These are phyloP conservation scores for Mortierella hygrophila DNA, from an alignment of 192 early-diverging fungal genomes.

Conservation along the genomic window DNA sequence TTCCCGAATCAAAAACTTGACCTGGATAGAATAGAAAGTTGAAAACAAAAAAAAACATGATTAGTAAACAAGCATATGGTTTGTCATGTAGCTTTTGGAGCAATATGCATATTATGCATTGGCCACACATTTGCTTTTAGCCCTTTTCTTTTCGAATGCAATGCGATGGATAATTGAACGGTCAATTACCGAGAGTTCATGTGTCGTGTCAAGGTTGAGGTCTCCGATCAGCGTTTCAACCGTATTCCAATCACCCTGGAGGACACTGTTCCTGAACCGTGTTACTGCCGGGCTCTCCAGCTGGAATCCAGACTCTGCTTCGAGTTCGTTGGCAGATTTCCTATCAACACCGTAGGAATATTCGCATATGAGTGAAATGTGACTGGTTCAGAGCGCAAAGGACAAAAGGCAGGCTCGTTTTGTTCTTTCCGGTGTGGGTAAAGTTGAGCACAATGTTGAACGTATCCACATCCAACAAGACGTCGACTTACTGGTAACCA, in stretches of 20 bases:
- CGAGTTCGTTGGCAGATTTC: conserved; percentile 75
- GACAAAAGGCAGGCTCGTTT: not conserved
- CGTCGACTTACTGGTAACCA: conserved; percentile 75
- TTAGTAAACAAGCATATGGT: not conserved
- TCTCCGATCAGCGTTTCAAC: conserved; percentile 71
- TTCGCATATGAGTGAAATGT: not conserved
- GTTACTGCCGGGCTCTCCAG: conserved; percentile 80
- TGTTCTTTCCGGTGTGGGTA: not conserved
- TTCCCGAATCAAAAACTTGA: conserved; percentile 82
- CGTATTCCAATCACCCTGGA: conserved; percentile 83
- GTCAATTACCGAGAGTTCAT: conserved; percentile 45
- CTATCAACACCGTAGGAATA: conserved; percentile 39
- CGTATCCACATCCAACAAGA: not conserved
- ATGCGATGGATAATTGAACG: not conserved
- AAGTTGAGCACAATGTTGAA: not conserved
- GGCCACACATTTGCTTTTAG: not conserved
- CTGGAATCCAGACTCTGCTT: conserved; percentile 83
- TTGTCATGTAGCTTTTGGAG: not conserved
- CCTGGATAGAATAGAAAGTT: conserved; percentile 16
- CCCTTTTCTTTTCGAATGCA: not conserved
- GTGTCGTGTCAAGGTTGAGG: conserved; percentile 59
- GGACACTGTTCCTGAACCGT: conserved; percentile 77
- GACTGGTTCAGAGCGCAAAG: not conserved
- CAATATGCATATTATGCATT: not conserved
- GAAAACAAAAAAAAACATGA: not conserved